phyloP scores from a whole-genome alignment of 2,329 filamentous ascomycete species.

The Elsinoe necatrix region DNA sequence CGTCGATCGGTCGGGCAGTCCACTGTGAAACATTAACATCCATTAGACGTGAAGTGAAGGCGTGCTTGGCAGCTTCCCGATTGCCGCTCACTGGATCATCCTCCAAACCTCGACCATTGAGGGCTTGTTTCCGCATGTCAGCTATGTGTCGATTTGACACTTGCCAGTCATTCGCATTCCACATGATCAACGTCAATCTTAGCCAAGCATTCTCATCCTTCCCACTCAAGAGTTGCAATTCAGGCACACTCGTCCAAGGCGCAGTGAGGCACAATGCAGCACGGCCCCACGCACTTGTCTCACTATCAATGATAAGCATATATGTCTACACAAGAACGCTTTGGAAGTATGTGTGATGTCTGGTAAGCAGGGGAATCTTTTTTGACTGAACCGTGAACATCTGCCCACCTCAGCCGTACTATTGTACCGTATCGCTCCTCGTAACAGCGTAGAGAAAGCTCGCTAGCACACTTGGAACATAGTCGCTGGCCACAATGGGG shows the following conservation, averaged over 20 bases:
- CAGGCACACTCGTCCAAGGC: conserved; percentile 6
- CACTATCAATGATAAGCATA: background rate
- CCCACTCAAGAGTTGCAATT: background rate
- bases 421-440: too few relatives aligned
- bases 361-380: background rate
- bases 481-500: background rate
- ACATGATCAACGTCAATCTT: background rate
- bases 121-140: background rate
- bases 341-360: background rate
- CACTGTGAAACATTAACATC: background rate
- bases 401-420: too few relatives aligned
- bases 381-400: background rate
- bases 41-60: background rate
- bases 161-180: background rate
- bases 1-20: background rate
- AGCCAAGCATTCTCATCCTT: background rate
- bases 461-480: too few relatives aligned
- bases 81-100: background rate
- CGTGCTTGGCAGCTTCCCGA: background rate
- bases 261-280: background rate
- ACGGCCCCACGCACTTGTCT: background rate
- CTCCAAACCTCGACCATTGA: background rate
- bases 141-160: too few relatives aligned
- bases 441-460: too few relatives aligned
- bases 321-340: background rate